Base-by-base conservation (phyloP, 805 yeast species). In the Sugiyamaella americana region DNA sequence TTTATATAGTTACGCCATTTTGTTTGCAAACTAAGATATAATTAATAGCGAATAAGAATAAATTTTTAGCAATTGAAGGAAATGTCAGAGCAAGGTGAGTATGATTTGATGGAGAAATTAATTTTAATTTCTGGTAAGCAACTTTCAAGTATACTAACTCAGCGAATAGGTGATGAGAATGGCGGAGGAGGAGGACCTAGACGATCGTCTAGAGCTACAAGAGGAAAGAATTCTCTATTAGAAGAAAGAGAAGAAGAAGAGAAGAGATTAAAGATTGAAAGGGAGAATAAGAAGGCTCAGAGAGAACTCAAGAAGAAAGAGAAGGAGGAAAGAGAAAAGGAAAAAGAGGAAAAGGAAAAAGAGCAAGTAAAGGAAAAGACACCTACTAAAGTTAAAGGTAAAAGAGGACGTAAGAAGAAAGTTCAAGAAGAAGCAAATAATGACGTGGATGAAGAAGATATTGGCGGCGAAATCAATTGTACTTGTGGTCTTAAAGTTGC, bases 201-300 rank as follows among this genome's bases (percentile, higher is more conserved):
- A 24, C 61, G 73, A 29, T 69, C 73, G 3, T 46, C 70, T 3
- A 57, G 74, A 44, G 47, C 67, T 22, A 70, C 66, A 6, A 68
- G 64, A 45, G 73, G 74, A 3, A 55, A 60, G 43, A 67, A 69
- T 45, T 44, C 59, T 4, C 44, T 53, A n/a, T 40, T 51, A n/a
- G 50, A 43, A 24, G 47, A 18, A 16, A 8, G n/a, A 36, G 53
- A 47, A 5, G 48, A 44, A 34, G 51, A 50, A 20, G 45, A 46
- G n/a, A 40, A 21, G 21, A 37, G 37, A 18, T n/a, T 17, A 3
- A 24, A 45, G 44, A 10, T 24, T 21, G 35, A 41, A 45, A 32
- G 23, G 20, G 35, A 19, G 20, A 21, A 39, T 2, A 21, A 26
- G 5, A 18, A n/a, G 3, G 18, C 20, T 26, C n/a, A 41, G 42